phyloP scores from a whole-genome alignment of 441 rosid species.

The Manihot esculenta region DNA sequence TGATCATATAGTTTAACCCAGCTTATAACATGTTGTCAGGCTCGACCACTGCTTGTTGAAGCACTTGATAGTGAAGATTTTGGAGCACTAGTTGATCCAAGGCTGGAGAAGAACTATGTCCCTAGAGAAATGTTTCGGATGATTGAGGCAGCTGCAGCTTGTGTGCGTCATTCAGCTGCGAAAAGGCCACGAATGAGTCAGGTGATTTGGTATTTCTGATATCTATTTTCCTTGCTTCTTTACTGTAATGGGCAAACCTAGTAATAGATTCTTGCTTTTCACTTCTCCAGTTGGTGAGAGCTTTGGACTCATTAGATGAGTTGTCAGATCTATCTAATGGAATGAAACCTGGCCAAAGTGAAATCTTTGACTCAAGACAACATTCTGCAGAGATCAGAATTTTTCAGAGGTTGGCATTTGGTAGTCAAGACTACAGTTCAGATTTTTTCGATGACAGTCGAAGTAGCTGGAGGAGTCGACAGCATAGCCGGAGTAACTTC shows the following conservation, averaged over 20 bases:
- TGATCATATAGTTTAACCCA: not conserved
- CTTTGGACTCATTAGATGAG: constrained; percentile 68
- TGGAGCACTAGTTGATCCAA: constrained; percentile 60
- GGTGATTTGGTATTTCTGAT: constrained; percentile 25
- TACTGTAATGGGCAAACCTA: not conserved
- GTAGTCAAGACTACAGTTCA: constrained; percentile 78
- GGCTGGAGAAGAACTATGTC: constrained; percentile 58
- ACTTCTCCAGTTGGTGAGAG: constrained; percentile 67
- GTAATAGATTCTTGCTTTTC: not conserved
- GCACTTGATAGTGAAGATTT: constrained; percentile 75
- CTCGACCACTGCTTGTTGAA: constrained; percentile 70
- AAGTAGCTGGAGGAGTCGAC: constrained; percentile 77
- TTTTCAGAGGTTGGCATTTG: constrained; percentile 91
- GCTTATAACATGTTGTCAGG: constrained; percentile 42
- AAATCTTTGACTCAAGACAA: constrained; percentile 59
- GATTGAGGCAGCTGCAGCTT: constrained; percentile 96
- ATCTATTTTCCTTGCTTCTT: not conserved
- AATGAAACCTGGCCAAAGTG: constrained; percentile 87
- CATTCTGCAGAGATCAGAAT: constrained; percentile 91
- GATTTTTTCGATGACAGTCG: constrained; percentile 54
- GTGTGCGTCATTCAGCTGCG: constrained; percentile 79
- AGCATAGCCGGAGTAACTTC: constrained; percentile 35
- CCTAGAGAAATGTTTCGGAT: constrained; percentile 74
- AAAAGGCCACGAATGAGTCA: constrained; percentile 92
- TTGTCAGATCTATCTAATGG: constrained; percentile 79